Conservation (phyloP, 345 rosid genomes). For the Salix arbutifolia region DNA sequence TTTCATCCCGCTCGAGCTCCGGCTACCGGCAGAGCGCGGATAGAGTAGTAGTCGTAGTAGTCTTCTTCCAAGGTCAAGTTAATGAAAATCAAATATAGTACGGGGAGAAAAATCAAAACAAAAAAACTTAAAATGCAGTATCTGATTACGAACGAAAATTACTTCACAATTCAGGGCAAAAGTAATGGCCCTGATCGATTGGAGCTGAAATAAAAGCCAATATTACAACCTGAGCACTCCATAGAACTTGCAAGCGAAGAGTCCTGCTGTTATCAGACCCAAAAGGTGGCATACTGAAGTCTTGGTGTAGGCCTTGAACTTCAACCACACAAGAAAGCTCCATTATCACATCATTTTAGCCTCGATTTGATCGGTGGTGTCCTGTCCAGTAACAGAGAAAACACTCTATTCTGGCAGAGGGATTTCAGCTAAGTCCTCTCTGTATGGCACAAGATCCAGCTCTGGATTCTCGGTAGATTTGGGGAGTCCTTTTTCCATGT, state of each 20-base stretch:
- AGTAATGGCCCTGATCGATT: neutral
- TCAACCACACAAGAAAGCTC: neutral
- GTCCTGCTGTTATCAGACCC: neutral
- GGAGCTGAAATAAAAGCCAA: neutral
- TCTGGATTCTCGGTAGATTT: neutral
- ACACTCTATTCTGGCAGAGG: constrained; percentile 32
- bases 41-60: no score
- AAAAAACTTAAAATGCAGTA: no score
- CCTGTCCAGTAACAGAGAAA: neutral
- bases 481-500: constrained; percentile 27
- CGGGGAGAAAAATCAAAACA: no score
- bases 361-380: neutral
- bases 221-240: neutral
- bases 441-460: constrained; percentile 21
- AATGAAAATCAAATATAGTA: no score
- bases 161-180: neutral
- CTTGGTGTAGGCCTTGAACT: neutral
- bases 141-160: no score
- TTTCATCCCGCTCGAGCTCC: no score
- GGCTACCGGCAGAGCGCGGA: no score
- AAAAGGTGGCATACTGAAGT: neutral
- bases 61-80: no score
- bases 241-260: neutral
- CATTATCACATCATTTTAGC: neutral
- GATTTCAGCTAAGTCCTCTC: constrained; percentile 51